Evolutionary conservation across 164 flowering plant species (phyloP), one percentile per base, ranked within the genome.

Genomic region (Malania oleifera): DNA sequence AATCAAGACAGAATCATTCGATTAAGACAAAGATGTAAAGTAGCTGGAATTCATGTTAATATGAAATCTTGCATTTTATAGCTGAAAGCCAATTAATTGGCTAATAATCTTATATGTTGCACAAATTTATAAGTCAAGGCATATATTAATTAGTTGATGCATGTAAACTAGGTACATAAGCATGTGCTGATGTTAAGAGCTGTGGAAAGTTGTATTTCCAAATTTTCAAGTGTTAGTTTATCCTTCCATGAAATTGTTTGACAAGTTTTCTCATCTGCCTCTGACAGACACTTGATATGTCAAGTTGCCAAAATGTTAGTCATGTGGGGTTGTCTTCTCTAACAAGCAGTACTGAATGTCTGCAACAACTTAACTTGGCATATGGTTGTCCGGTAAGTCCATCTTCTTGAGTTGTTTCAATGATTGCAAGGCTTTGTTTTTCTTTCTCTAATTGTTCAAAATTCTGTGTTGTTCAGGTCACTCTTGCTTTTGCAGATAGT

Each of bases 241-340:
- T 38, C 13, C 2, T 15, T 17, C 12, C 12, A 7, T 6, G 5
- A 43, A 17, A 2, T 31, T 11, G 13, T 38, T 38, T 38, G 14
- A 11, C 41, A 8, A 15, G 3, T 46, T 18, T 22, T 18, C 1
- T 5, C 4, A 3, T 22, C 13, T 20, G 13, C 26, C 62, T 61
- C 29, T 35, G 13, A 61, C 87, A 91, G 98, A 73, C 72, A 24
- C 91, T 91, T 41, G 80, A 88, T 62, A 61, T 91, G 67, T 84
- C 98, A 5, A 73, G 82, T 55, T 86, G 91, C 62, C 82, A 75
- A 56, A 83, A 85, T 51, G 73, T 91, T 35, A 75, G 71, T 61
- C 82, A 74, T 43, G 61, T 46, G 37, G 95, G 98, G 20, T 73
- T 88, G 56, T 79, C 86, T 59, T 80, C 79, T 22, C 67, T 91